Conservation (phyloP, 73 alveolate species). For the Breviolum minutum region DNA sequence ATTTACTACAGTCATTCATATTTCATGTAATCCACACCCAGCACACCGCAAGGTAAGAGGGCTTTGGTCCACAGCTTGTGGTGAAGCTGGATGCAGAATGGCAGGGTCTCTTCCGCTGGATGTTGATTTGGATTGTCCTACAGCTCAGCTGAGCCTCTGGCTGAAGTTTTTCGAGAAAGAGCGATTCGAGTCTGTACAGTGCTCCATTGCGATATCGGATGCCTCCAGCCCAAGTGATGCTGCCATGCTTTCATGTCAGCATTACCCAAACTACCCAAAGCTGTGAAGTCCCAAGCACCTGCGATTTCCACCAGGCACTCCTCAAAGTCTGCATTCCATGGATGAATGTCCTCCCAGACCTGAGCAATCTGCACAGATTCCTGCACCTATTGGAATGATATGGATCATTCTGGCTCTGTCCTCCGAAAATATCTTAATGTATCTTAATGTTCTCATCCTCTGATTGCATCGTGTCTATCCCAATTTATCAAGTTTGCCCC, state of each 20-base stretch:
- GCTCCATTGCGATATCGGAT: conserved; percentile 76
- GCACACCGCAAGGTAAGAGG: too few species aligned
- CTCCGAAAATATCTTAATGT: not conserved
- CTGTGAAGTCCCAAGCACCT: conserved; percentile 2
- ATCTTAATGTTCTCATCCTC: not conserved
- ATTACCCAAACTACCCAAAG: not conserved
- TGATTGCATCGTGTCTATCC: not conserved
- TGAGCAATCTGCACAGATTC: not conserved
- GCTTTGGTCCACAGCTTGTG: too few species aligned
- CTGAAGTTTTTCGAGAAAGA: conserved; percentile 63
- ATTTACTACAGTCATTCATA: too few species aligned
- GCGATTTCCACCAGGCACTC: conserved; percentile 76
- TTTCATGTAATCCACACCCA: too few species aligned
- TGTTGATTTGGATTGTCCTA: not conserved
- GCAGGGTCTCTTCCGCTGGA: too few species aligned
- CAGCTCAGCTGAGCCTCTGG: not conserved
- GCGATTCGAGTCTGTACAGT: conserved; percentile 77
- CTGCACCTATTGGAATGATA: not conserved
- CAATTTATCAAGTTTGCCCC: not conserved
- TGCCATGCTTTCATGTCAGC: too few species aligned
- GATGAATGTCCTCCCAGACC: conserved; percentile 94
- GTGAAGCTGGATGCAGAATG: too few species aligned
- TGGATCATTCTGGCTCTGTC: too few species aligned
- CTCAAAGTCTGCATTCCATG: conserved; percentile 94
- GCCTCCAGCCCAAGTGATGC: conserved; percentile 8